Percentiles rank a stretch among this genome's conserved stretches.
Evolutionary conservation across 192 early-diverging fungal species (phyloP).

Genomic region (Linnemannia elongata): DNA sequence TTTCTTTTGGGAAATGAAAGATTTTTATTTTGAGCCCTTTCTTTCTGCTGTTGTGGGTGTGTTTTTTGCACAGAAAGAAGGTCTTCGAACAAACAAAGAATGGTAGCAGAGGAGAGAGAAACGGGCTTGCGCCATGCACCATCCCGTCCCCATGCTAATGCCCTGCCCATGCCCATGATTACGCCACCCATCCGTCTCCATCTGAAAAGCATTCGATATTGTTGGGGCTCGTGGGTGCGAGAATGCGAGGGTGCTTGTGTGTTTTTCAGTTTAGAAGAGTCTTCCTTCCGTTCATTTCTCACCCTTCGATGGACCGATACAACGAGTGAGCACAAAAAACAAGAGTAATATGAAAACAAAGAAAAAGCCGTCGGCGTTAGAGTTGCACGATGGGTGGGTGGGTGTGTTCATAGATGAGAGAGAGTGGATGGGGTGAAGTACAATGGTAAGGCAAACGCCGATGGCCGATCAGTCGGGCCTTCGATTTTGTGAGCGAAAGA

Average conservation of each 20-base stretch:
- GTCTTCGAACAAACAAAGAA: neutral
- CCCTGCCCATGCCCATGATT: neutral
- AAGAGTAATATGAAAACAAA: slow-evolving; percentile 3
- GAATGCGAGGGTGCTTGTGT: neutral
- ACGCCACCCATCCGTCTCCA: neutral
- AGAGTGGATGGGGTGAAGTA: neutral
- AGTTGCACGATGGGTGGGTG: neutral
- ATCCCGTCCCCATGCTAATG: neutral
- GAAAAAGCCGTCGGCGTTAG: neutral
- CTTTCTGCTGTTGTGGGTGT: neutral
- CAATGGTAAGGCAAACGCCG: neutral
- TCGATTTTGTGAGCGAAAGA: slow-evolving; percentile 7
- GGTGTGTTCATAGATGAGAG: neutral
- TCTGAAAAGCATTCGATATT: neutral
- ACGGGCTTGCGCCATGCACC: neutral
- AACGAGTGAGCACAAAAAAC: neutral
- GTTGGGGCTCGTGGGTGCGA: neutral
- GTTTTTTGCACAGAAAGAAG: neutral
- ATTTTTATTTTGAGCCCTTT: slow-evolving; percentile 1
- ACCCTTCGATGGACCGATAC: neutral
- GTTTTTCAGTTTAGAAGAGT: slow-evolving; percentile 1
- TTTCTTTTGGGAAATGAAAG: neutral
- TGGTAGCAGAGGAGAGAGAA: neutral
- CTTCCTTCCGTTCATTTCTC: slow-evolving; percentile 1
- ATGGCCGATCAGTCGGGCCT: slow-evolving; percentile 2